These are phyloP conservation scores for Boletus vermiculosoides DNA, from an alignment of 768 basidiomycete genomes.

Conservation along the genomic window DNA sequence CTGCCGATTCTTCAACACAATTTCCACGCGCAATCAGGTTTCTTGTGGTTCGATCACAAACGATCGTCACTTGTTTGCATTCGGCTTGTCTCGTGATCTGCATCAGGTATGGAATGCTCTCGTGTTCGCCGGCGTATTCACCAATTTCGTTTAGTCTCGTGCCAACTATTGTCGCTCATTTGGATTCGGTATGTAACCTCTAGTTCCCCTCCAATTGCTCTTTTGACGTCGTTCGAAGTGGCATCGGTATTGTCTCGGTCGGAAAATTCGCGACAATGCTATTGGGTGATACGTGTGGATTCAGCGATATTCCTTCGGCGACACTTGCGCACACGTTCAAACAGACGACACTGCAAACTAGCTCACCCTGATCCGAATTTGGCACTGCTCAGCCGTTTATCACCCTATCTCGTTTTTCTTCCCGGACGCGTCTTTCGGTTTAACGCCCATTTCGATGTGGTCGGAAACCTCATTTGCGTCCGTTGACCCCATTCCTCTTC, in stretches of 20 bases:
- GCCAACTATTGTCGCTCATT: not conserved
- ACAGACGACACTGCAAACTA: conserved; percentile 8
- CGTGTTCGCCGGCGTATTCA: not conserved
- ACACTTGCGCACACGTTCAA: conserved; percentile 12
- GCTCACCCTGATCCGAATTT: conserved; percentile 10
- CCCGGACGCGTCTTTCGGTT: conserved; percentile 1
- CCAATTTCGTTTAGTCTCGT: not conserved
- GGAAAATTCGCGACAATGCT: conserved; percentile 10
- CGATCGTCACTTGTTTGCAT: not conserved
- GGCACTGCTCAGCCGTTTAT: conserved; percentile 2
- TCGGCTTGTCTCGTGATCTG: not conserved
- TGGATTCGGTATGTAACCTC: not conserved
- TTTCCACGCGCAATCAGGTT: not conserved
- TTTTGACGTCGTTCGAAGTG: not conserved
- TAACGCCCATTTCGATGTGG: conserved; percentile 11
- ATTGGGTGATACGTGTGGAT: conserved; percentile 4
- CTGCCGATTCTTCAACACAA: not conserved
- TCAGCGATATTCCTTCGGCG: conserved; percentile 13
- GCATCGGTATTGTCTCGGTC: conserved; percentile 10
- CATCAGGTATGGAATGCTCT: conserved; percentile 2
- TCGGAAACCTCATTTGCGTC: conserved; percentile 2
- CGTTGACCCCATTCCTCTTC: conserved; percentile 3
- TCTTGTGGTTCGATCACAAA: conserved; percentile 1
- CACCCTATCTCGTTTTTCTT: not conserved
- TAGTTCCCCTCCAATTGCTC: not conserved